A percentile compares a stretch with the other conserved stretches of the same genome.
phyloP scores from a whole-genome alignment of 2,329 filamentous ascomycete genomes.

The Alternaria atra region DNA sequence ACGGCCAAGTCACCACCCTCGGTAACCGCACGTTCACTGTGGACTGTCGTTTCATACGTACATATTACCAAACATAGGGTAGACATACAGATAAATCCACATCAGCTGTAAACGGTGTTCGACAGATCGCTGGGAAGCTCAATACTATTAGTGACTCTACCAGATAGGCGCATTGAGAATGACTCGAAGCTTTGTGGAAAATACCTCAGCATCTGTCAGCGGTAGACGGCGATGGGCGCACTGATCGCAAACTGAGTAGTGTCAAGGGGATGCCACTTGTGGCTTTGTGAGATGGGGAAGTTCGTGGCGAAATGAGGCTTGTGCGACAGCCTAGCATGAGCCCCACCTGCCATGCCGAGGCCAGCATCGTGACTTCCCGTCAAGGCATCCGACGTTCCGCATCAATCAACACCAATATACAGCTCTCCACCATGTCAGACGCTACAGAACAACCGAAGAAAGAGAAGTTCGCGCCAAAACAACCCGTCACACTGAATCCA shows the following conservation, averaged over 20 bases:
- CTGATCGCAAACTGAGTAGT: not conserved
- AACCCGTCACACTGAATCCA: slow-evolving; percentile 76
- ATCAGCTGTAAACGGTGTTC: not conserved
- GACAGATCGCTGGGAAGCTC: not conserved
- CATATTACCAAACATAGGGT: slow-evolving; percentile 9
- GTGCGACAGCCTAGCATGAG: slow-evolving; percentile 13
- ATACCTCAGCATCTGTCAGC: not conserved
- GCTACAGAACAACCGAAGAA: slow-evolving; percentile 47
- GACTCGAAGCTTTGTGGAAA: not conserved
- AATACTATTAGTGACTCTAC: not conserved
- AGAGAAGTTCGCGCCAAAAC: slow-evolving; percentile 79
- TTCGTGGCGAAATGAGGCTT: not conserved
- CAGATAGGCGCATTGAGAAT: not conserved
- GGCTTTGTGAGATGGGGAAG: not conserved
- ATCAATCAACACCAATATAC: slow-evolving; percentile 5
- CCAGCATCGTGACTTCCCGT: slow-evolving; percentile 14
- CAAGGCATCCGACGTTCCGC: slow-evolving; percentile 8
- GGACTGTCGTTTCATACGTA: not conserved
- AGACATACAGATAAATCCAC: not conserved
- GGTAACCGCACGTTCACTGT: not conserved
- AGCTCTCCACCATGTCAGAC: slow-evolving; percentile 41
- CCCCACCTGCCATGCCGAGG: slow-evolving; percentile 30
- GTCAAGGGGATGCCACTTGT: not conserved
- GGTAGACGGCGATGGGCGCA: not conserved
- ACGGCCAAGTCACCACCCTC: not conserved